Base-by-base conservation (phyloP, 176 grass and related monocot species). In the Lolium perenne region DNA sequence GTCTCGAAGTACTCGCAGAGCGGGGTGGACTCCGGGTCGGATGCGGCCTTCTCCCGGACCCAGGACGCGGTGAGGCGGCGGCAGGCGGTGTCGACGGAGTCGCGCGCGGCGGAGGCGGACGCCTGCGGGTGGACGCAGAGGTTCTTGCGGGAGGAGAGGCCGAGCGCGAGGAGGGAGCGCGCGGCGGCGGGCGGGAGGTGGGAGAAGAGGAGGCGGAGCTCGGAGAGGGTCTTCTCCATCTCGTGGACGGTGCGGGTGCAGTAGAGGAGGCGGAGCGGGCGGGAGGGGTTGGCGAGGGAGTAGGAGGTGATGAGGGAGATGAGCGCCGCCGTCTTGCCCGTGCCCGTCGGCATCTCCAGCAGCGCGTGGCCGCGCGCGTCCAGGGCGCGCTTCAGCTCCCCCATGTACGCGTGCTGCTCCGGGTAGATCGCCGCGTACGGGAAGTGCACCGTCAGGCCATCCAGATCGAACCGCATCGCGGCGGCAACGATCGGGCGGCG, bases 201-300 rank as follows among this genome's bases (percentile, higher is more conserved):
- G 14, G 88, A 59, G 67, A 85, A 81, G 61, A 98, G 90, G 78
- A 98, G 92, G 55, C 93, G 91, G 79, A 98, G 91, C 86, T 98
- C 93, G 78, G 91, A 83, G 17, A 98, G 91, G 69, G 91, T 95
- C 74, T 98, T 98, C 88, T 98, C 93, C 93, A 98, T 98, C 93
- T 98, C 93, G 84, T 98, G 96, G 35, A 98, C 96, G 66, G 96
- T 98, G 90, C 93, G 96, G 57, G 93, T 95, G 84, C 96, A 98
- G 93, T 98, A 98, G 84, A 98, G 38, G 68, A 98, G 88, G 62
- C 93, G 94, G 61, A 98, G 88, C 12, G 85, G 90, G 58, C 80
- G 82, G 64, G 76, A 20, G 7, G 89, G 88, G 62, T 86, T 86
- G 64, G 93, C 82, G 46, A 95, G 80, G 64, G 90, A 85, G 83